A percentile compares a stretch with the other conserved stretches of the same genome.
Conservation (phyloP, 108 stramenopile genomes). For the Fragilaria radians region DNA sequence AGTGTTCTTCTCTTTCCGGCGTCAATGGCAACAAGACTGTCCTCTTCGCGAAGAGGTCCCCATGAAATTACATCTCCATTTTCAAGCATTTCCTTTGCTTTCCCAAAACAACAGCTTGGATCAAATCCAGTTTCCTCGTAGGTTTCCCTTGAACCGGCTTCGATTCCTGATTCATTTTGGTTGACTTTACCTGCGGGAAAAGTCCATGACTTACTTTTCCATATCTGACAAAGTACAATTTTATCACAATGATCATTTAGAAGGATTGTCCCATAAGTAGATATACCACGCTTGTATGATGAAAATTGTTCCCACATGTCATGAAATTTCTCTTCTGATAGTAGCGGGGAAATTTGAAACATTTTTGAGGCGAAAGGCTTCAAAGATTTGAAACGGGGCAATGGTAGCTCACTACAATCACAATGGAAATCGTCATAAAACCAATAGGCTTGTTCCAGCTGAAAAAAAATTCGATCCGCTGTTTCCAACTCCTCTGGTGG, state of each 20-base stretch:
- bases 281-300: constrained; percentile 69
- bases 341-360: constrained; percentile 60
- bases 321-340: constrained; percentile 40
- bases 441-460: constrained; percentile 91
- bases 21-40: constrained; percentile 34
- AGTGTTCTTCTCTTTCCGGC: constrained; percentile 66
- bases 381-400: constrained; percentile 58
- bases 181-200: constrained; percentile 86
- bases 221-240: constrained; percentile 53
- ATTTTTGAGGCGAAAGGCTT: constrained; percentile 63
- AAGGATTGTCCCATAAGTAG: constrained; percentile 78
- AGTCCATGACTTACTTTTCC: constrained; percentile 68
- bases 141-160: constrained; percentile 76
- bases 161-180: constrained; percentile 64
- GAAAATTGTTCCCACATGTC: constrained; percentile 66
- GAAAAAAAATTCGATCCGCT: constrained; percentile 81
- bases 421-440: constrained; percentile 85
- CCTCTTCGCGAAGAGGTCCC: constrained; percentile 39
- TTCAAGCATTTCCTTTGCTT: constrained; percentile 24
- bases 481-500: constrained; percentile 67
- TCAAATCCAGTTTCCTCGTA: constrained; percentile 93
- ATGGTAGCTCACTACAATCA: constrained; percentile 26
- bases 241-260: constrained; percentile 46
- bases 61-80: constrained; percentile 27
- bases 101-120: constrained; percentile 38